phyloP scores from a whole-genome alignment of 2,329 filamentous ascomycete genomes.

The Pseudogymnoascus sp. region DNA sequence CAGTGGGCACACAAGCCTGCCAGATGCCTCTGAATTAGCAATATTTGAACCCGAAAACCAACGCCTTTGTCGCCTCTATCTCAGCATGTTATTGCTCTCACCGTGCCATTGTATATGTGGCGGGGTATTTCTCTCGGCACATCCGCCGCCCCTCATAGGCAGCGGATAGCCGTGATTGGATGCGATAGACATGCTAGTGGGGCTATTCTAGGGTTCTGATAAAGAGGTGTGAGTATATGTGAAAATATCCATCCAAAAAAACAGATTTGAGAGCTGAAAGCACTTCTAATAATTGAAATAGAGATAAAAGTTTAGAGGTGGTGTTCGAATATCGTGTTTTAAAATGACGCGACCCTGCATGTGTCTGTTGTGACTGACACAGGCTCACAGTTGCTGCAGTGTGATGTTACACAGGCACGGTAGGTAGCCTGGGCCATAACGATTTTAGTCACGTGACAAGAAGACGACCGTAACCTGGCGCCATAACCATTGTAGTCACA shows the following conservation, averaged over 20 bases:
- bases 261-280: background rate
- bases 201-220: background rate
- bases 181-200: background rate
- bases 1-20: background rate
- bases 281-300: background rate
- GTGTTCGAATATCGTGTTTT: background rate
- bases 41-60: background rate
- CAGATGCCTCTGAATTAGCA: background rate
- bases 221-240: background rate
- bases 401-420: background rate
- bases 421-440: no score
- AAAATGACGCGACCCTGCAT: background rate
- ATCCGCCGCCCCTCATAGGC: background rate
- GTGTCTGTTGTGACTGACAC: background rate
- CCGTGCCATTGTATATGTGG: background rate
- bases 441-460: no score
- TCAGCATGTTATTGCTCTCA: background rate
- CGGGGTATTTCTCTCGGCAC: slow-evolving; percentile 2
- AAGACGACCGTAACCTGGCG: no score
- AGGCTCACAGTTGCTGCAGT: background rate
- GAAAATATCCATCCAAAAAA: background rate
- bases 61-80: slow-evolving; percentile 3
- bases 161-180: background rate
- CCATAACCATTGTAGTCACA: background rate
- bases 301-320: background rate